Evolutionary conservation across 495 filamentous ascomycete genomes (phyloP).

Genomic region (Glonium stellatum): DNA sequence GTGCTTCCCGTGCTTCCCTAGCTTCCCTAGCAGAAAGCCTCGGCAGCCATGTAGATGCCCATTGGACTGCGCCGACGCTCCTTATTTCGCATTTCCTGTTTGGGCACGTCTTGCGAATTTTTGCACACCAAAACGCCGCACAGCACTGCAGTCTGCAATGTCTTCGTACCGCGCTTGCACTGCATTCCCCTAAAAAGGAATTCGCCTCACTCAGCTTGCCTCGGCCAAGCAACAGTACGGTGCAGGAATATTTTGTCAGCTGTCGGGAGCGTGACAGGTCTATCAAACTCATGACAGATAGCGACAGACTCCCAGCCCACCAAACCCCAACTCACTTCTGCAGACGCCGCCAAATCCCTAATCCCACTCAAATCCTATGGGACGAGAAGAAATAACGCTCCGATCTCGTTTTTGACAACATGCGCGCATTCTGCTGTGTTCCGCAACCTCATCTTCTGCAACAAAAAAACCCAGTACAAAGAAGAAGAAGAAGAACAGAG

Average conservation of each 20-base stretch:
- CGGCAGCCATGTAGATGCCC: neutral
- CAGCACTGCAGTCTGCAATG: no score
- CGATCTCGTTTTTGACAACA: constrained; percentile 1
- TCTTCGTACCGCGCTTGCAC: neutral
- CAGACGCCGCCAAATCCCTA: constrained; percentile 2
- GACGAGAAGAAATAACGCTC: constrained; percentile 8
- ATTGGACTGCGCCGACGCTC: neutral
- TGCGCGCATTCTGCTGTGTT: neutral
- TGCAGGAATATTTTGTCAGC: neutral
- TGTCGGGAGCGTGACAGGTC: constrained; percentile 1
- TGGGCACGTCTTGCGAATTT: neutral
- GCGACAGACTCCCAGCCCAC: neutral
- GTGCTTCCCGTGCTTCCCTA: no score
- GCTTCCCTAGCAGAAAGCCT: neutral
- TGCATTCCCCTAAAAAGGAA: neutral
- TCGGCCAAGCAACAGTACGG: neutral
- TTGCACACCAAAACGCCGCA: no score
- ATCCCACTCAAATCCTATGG: constrained; percentile 4
- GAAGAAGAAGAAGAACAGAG: neutral
- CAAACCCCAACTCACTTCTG: neutral
- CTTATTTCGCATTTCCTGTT: neutral
- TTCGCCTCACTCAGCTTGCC: neutral
- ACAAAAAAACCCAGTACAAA: neutral
- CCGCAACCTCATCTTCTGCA: neutral
- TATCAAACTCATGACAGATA: constrained; percentile 5